Percentiles rank a stretch among this genome's conserved stretches.
These are phyloP conservation scores for Ogataea pignaliae DNA, from an alignment of 805 yeast species.

Conservation along the genomic window DNA sequence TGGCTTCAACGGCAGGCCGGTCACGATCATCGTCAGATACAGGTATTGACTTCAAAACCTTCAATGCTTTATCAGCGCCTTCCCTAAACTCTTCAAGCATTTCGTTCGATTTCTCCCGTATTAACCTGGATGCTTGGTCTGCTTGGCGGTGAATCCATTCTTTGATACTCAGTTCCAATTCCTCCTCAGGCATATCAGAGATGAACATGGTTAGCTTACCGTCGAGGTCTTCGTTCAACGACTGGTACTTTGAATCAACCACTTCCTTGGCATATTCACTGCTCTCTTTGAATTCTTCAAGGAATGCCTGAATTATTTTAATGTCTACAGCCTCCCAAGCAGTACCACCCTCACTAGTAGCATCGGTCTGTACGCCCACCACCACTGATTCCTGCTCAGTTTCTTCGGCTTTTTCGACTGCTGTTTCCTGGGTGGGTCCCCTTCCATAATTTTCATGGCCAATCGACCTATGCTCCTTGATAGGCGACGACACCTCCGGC, in stretches of 20 bases:
- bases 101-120: constrained; percentile 41
- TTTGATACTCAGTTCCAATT: constrained; percentile 62
- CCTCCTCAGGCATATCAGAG: constrained; percentile 64
- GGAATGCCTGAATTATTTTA: constrained; percentile 20
- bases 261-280: constrained; percentile 23
- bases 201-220: constrained; percentile 63
- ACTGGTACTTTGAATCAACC: constrained; percentile 31
- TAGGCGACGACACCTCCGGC: too few species aligned
- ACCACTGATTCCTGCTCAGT: too few species aligned
- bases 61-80: constrained; percentile 50
- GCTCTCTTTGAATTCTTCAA: constrained; percentile 31
- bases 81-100: constrained; percentile 44
- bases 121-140: constrained; percentile 43
- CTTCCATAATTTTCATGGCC: not conserved
- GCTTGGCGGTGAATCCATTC: constrained; percentile 66
- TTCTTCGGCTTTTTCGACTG: not conserved
- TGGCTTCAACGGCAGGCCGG: too few species aligned
- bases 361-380: too few species aligned
- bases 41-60: constrained; percentile 35
- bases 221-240: constrained; percentile 55
- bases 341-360: not conserved
- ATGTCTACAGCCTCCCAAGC: constrained; percentile 29
- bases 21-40: constrained; percentile 1
- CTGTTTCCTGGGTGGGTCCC: not conserved
- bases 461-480: not conserved